A percentile compares a stretch with the other conserved stretches of the same genome.
These are phyloP conservation scores for Protomyces inundatus DNA, from an alignment of 1,139 yeast species.

Conservation along the genomic window DNA sequence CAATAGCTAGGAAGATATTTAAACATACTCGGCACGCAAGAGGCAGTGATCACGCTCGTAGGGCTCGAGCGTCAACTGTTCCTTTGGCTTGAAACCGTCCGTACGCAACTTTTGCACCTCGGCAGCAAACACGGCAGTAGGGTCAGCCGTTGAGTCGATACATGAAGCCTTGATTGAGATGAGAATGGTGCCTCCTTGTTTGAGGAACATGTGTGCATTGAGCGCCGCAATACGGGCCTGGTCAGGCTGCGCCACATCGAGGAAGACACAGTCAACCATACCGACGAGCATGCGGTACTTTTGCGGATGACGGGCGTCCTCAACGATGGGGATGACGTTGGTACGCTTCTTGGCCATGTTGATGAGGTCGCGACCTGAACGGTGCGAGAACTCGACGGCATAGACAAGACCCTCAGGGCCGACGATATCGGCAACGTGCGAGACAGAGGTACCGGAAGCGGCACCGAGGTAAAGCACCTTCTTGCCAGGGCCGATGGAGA, in stretches of 20 bases:
- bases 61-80: constrained; percentile 86
- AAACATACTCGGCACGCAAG: constrained; percentile 78
- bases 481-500: constrained; percentile 96
- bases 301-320: constrained; percentile 99
- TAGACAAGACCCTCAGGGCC: constrained; percentile 99
- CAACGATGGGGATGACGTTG: constrained; percentile 95
- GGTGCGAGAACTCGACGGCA: constrained; percentile 98
- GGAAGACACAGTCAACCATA: constrained; percentile 97
- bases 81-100: constrained; percentile 96
- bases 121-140: constrained; percentile 98
- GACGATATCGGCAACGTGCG: constrained; percentile 96
- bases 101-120: constrained; percentile 98
- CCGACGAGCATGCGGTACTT: constrained; percentile 97
- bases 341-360: constrained; percentile 99
- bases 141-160: constrained; percentile 98
- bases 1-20: not conserved
- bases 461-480: constrained; percentile 98
- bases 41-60: constrained; percentile 90
- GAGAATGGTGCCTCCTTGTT: constrained; percentile 97
- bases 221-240: constrained; percentile 99
- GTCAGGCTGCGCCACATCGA: constrained; percentile 99
- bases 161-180: constrained; percentile 99
- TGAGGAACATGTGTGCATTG: constrained; percentile 94
- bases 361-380: constrained; percentile 98
- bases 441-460: constrained; percentile 98